Evolutionary conservation across 192 early-diverging fungal species (phyloP).

Genomic region (Linnemannia exigua): DNA sequence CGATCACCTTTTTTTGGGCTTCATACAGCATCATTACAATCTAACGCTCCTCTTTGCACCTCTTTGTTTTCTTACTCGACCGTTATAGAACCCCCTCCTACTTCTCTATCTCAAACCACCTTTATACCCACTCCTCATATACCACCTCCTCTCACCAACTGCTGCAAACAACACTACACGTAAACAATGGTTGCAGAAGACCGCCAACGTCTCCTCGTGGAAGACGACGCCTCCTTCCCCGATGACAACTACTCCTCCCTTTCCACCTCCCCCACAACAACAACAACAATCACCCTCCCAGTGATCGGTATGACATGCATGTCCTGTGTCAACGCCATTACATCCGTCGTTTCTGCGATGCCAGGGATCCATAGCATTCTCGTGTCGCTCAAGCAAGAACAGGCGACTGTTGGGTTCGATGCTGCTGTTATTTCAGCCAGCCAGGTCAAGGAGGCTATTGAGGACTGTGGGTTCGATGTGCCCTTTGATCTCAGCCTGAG

Average conservation of each 20-base stretch:
- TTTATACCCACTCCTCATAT: neutral
- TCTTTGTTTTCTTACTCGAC: too few species aligned
- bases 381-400: constrained; percentile 65
- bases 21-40: too few species aligned
- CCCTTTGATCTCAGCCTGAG: constrained; percentile 17
- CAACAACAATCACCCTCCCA: constrained; percentile 25
- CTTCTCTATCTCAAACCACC: neutral
- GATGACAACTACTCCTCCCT: neutral
- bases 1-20: too few species aligned
- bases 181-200: constrained; percentile 5
- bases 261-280: neutral
- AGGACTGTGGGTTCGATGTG: constrained; percentile 78
- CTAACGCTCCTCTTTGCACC: too few species aligned
- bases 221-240: neutral
- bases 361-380: constrained; percentile 64
- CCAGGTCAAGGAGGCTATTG: constrained; percentile 68
- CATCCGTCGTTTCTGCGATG: constrained; percentile 61
- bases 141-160: neutral
- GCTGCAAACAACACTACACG: too few species aligned
- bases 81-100: too few species aligned
- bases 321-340: constrained; percentile 81
- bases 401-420: constrained; percentile 69
- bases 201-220: constrained; percentile 5
- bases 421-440: constrained; percentile 13
- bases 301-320: constrained; percentile 82